A percentile compares a stretch with the other conserved stretches of the same genome.
Evolutionary conservation across 2,329 filamentous ascomycete species (phyloP).

Genomic region (Sclerotinia subarctica): DNA sequence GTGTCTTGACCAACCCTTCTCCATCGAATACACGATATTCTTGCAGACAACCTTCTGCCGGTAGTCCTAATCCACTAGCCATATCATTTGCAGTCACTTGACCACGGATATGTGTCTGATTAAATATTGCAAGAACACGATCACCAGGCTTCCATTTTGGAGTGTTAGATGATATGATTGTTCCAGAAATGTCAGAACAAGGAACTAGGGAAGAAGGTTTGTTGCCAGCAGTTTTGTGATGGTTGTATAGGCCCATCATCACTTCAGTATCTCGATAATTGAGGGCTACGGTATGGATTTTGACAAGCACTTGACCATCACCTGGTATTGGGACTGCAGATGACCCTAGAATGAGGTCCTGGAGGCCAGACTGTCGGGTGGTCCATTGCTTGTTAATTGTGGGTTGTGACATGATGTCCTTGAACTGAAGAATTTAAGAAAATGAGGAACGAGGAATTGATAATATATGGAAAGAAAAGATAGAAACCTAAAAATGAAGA

Average conservation of each 20-base stretch:
- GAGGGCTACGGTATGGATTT: slow-evolving; percentile 33
- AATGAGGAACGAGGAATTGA: background rate
- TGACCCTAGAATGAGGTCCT: slow-evolving; percentile 48
- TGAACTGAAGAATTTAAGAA: background rate
- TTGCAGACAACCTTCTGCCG: slow-evolving; percentile 60
- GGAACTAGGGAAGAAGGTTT: slow-evolving; percentile 46
- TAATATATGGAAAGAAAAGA: background rate
- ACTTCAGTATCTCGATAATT: slow-evolving; percentile 38
- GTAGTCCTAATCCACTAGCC: slow-evolving; percentile 58
- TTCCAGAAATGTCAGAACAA: slow-evolving; percentile 69
- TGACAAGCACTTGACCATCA: slow-evolving; percentile 45
- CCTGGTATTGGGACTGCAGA: slow-evolving; percentile 48
- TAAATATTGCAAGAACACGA: slow-evolving; percentile 65
- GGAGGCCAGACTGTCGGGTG: slow-evolving; percentile 53
- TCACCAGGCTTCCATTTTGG: slow-evolving; percentile 54
- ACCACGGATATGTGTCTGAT: slow-evolving; percentile 45
- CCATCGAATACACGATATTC: slow-evolving; percentile 58
- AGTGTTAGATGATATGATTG: slow-evolving; percentile 49
- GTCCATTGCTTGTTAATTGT: slow-evolving; percentile 49
- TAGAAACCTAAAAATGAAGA: background rate
- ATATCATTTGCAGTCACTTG: slow-evolving; percentile 30
- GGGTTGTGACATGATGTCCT: slow-evolving; percentile 26
- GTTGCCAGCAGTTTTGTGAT: slow-evolving; percentile 54
- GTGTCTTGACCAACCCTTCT: slow-evolving; percentile 53
- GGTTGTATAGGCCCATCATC: slow-evolving; percentile 50